Evolutionary conservation across 208 protist genomes (phyloP), one percentile per base, ranked within the genome.

Genomic region (Acanthamoeba culbertsoni): DNA sequence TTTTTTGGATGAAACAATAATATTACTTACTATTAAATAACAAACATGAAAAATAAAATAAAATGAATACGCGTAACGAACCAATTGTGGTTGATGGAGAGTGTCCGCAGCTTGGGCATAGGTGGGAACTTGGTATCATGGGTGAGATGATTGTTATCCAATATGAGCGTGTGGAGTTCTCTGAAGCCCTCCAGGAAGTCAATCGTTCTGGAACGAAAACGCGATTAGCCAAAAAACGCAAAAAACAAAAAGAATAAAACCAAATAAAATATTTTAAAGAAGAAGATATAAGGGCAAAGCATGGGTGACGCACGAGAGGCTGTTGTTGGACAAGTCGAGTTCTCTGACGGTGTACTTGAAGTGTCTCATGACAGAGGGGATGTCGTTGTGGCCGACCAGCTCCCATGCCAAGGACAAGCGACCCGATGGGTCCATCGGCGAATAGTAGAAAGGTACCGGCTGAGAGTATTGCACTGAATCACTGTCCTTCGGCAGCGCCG

Each of bases 31-130:
- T 68, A 10, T 5, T 7, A 37, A 5, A 68, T 2, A 26, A 18
- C 14, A 31, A 68, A 68, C 0, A 8, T 7, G 59, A 7, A 18
- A 7, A 26, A 26, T 18, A 12, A 4, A 3, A 12, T 12, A 57
- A 57, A 57, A 57, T 23, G 0, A 3, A n/a, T n/a, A 57, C 14
- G 51, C 18, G 12, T 14, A 26, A 26, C 28, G 68, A 51, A 82
- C 86, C 86, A 92, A 40, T 92, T 92, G 42, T 92, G 86, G 86
- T 92, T 92, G 59, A 92, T 71, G 37, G 45, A 63, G 20, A 92
- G 86, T 4, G 86, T 92, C 0, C 62, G 55, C n/a, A 92, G 86
- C 86, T 79, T 92, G 4, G 86, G 86, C 45, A 92, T 48, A 12
- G 62, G 35, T 28, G 86, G 86, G 59, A 92, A 77, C 86, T 92